Base-by-base conservation (phyloP, 2,329 filamentous ascomycete species). In the Trichoderma pleuroti region DNA sequence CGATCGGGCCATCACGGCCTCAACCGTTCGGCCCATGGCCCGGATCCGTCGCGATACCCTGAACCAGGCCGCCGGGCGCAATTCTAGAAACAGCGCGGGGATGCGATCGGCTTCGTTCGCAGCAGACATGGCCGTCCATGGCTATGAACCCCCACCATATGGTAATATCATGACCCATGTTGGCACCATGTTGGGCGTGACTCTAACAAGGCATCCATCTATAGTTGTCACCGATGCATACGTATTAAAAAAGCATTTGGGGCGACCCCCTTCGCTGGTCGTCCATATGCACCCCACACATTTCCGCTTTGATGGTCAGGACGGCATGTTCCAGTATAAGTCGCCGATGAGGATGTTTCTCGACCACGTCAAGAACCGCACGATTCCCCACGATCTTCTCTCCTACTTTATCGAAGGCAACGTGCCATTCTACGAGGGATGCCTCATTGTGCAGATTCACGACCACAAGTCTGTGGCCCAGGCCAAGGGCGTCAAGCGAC, bases 221-320 rank as follows among this genome's bases (percentile, higher is more conserved):
- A 59, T 63, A 94, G 93, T 95, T 56, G 87, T 91, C 78, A 92
- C 90, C 34, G 88, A 91, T 72, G 82, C 87, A 16, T 93, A 96
- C 76, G 93, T 98, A 61, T 85, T 98, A n/a, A 90, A 88, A 76
- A 97, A 94, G 81, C 94, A 91, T 81, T 85, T 86, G 82, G 77
- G 93, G 85, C 86, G 86, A 64, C 88, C 91, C 10, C 94, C 96
- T 0, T 98, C 95, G 5, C 84, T 99, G 28, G 89, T 95, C 64
- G 85, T 99, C 28, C 94, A 98, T 79, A 84, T 99, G 36, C 91
- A 98, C 78, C 86, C 90, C 11, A 93, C 88, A 5, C 91, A 97
- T 81, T 98, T 97, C 78, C 90, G 92, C 71, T 97, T 99, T 82
- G 95, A 98, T 75, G 90, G 94, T 76, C 95, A 98, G 81, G 94